Conservation (phyloP, 2,329 filamentous ascomycete genomes). For the Allantophomopsis lycopodina region DNA sequence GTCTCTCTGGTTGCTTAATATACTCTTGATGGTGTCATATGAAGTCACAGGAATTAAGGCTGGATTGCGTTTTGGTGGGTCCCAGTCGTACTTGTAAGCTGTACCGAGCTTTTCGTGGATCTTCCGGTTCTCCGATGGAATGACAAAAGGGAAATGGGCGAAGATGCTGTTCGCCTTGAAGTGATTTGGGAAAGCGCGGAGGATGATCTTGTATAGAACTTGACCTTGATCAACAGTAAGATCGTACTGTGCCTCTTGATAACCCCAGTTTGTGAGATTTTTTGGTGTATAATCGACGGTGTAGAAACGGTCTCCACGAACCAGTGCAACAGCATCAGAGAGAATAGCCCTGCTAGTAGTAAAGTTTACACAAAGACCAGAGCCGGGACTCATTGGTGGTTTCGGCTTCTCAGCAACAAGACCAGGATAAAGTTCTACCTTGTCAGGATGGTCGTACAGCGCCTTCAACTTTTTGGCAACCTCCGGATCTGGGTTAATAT, state of each 20-base stretch:
- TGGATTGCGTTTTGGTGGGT: conserved; percentile 38
- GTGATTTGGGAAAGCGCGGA: conserved; percentile 67
- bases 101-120: conserved; percentile 57
- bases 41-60: conserved; percentile 42
- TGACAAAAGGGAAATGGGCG: conserved; percentile 40
- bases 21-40: conserved; percentile 43
- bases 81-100: conserved; percentile 56
- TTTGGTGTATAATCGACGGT: conserved; percentile 38
- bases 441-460: conserved; percentile 44
- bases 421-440: conserved; percentile 58
- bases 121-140: conserved; percentile 57
- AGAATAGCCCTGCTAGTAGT: conserved; percentile 41
- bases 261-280: conserved; percentile 75
- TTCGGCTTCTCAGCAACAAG: conserved; percentile 47
- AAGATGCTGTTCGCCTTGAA: conserved; percentile 70
- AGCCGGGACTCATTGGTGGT: conserved; percentile 32
- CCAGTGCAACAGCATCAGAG: conserved; percentile 43
- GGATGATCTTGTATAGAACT: conserved; percentile 73
- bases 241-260: conserved; percentile 53
- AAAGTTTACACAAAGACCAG: conserved; percentile 36
- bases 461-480: conserved; percentile 51
- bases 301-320: conserved; percentile 43
- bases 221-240: conserved; percentile 65
- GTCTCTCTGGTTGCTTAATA: conserved; percentile 41
- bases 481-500: conserved; percentile 67